phyloP scores from a whole-genome alignment of 2,329 filamentous ascomycete genomes.

The Cryphonectria nitschkei region DNA sequence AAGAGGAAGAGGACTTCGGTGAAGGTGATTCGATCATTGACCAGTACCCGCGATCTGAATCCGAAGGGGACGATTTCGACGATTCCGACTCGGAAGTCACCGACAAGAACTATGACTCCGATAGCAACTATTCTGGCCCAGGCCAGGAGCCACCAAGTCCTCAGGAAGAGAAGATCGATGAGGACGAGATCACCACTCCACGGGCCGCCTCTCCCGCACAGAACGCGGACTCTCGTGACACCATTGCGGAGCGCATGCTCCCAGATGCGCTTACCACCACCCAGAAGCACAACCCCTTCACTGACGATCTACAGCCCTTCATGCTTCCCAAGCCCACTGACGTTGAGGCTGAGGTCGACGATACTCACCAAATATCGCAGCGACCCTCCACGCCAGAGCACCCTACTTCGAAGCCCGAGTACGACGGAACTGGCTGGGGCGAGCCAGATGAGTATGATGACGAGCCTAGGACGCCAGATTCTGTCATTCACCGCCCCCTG shows the following conservation, averaged over 20 bases:
- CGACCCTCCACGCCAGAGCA: constrained; percentile 55
- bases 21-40: constrained; percentile 72
- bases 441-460: constrained; percentile 59
- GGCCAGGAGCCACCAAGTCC: constrained; percentile 35
- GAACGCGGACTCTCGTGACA: constrained; percentile 33
- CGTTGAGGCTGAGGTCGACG: constrained; percentile 41
- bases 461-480: constrained; percentile 79
- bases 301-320: constrained; percentile 49
- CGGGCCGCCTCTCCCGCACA: constrained; percentile 48
- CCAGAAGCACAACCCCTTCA: constrained; percentile 41
- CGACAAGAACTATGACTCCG: constrained; percentile 53
- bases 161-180: constrained; percentile 34
- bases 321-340: constrained; percentile 50
- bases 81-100: constrained; percentile 37
- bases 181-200: constrained; percentile 59
- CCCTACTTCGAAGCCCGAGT: constrained; percentile 61
- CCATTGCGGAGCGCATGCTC: constrained; percentile 35
- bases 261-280: constrained; percentile 39
- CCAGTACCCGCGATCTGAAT: constrained; percentile 61
- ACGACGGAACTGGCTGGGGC: constrained; percentile 66
- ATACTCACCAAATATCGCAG: constrained; percentile 42
- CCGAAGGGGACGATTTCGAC: constrained; percentile 36
- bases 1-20: constrained; percentile 47
- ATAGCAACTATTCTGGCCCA: constrained; percentile 61
- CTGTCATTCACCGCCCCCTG: constrained; percentile 81